Percentiles rank a stretch among this genome's conserved stretches.
Evolutionary conservation across 768 basidiomycete species (phyloP).

Genomic region (Postia placenta): DNA sequence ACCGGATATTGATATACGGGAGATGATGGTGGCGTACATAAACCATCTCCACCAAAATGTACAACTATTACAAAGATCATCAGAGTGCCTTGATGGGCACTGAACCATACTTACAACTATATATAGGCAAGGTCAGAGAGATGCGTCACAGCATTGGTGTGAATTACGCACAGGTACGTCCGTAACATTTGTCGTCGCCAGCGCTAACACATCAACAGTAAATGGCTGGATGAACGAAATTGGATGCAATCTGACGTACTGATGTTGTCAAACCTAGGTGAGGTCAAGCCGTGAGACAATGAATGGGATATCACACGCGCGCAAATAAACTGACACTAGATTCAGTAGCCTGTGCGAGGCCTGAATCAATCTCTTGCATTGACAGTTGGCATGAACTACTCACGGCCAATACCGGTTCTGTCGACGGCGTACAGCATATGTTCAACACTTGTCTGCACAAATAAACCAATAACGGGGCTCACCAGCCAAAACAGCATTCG

Average conservation of each 20-base stretch:
- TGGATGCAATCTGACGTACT: not conserved
- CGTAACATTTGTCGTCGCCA: not conserved
- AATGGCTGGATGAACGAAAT: not conserved
- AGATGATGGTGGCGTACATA: not conserved
- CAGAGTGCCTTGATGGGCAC: too few species aligned
- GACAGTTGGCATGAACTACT: too few species aligned
- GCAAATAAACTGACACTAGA: not conserved
- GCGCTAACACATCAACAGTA: too few species aligned
- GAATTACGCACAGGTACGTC: not conserved
- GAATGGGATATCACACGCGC: too few species aligned
- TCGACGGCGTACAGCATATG: not conserved
- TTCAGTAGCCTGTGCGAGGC: not conserved
- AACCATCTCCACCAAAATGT: not conserved
- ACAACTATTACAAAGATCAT: too few species aligned
- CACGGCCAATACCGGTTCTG: conserved; percentile 2
- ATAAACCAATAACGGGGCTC: too few species aligned
- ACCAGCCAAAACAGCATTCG: not conserved
- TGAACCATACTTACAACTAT: too few species aligned
- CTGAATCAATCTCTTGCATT: too few species aligned
- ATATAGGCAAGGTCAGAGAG: too few species aligned
- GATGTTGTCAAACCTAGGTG: not conserved
- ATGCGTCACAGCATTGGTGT: too few species aligned
- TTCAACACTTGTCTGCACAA: not conserved
- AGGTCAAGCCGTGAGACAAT: too few species aligned
- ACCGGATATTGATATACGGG: not conserved